These are phyloP conservation scores for Cercospora berteroae DNA, from an alignment of 2,329 filamentous ascomycete genomes.

Conservation along the genomic window DNA sequence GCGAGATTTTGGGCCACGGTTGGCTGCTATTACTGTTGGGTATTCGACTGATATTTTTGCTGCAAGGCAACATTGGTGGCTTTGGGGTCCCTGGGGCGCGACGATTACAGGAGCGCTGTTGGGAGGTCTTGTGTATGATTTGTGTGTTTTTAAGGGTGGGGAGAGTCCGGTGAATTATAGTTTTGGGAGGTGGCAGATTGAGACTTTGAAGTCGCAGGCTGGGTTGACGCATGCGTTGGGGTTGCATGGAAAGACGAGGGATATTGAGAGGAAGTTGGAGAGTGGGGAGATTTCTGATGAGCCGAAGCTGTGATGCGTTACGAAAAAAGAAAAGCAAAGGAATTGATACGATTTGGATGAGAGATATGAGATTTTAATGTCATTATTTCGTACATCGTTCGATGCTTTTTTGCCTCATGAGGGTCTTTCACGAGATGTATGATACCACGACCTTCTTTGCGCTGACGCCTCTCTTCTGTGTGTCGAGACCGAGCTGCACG, in stretches of 20 bases:
- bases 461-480: slow-evolving; percentile 41
- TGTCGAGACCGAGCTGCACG: slow-evolving; percentile 41
- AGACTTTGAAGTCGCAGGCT: slow-evolving; percentile 25
- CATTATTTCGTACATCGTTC: not conserved
- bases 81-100: slow-evolving; percentile 47
- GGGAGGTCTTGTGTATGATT: slow-evolving; percentile 51
- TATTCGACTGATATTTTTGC: slow-evolving; percentile 42
- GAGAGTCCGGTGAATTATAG: slow-evolving; percentile 55
- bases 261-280: slow-evolving; percentile 23
- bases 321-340: not conserved
- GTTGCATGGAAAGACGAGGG: slow-evolving; percentile 15
- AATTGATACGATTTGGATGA: not conserved
- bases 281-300: slow-evolving; percentile 16
- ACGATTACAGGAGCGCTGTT: slow-evolving; percentile 44
- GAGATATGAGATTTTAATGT: not conserved
- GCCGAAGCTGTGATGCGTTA: slow-evolving; percentile 14
- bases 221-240: slow-evolving; percentile 25
- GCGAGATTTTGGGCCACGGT: slow-evolving; percentile 52
- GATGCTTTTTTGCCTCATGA: too few relatives aligned
- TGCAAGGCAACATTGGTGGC: slow-evolving; percentile 44
- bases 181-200: slow-evolving; percentile 30
- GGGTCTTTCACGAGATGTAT: slow-evolving; percentile 22
- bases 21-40: slow-evolving; percentile 48
- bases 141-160: slow-evolving; percentile 51
- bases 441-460: slow-evolving; percentile 41